phyloP scores from a whole-genome alignment of 495 filamentous ascomycete species.

The Clavariopsis aquatica region DNA sequence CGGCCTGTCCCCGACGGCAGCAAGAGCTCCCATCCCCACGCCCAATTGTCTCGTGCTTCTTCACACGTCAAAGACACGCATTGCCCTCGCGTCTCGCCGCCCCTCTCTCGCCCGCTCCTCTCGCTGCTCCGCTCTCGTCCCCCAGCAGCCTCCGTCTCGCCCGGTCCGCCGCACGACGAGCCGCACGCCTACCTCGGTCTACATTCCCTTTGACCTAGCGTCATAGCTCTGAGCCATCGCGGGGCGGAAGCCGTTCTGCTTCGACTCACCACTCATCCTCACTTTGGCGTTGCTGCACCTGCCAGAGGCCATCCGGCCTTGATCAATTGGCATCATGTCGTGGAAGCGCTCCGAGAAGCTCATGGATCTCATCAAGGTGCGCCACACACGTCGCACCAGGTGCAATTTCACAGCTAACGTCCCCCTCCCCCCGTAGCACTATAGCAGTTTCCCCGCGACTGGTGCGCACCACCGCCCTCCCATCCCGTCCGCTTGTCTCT shows the following conservation, averaged over 20 bases:
- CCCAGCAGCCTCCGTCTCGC: background rate
- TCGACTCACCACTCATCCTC: constrained; percentile 12
- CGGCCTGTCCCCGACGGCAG: background rate
- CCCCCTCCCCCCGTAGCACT: constrained; percentile 55
- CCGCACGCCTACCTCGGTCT: constrained; percentile 17
- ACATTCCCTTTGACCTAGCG: constrained; percentile 27
- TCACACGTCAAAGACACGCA: constrained; percentile 1
- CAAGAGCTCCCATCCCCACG: constrained; percentile 1
- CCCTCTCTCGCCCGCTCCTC: background rate
- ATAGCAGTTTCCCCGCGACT: constrained; percentile 94
- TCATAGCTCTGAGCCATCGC: constrained; percentile 28
- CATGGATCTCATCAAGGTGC: constrained; percentile 90
- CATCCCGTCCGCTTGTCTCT: constrained; percentile 15
- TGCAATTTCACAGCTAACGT: constrained; percentile 17
- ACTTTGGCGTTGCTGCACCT: constrained; percentile 27
- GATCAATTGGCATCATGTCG: constrained; percentile 42
- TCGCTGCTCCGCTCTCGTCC: background rate
- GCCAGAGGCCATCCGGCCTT: constrained; percentile 34
- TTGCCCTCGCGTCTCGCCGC: background rate
- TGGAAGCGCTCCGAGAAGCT: constrained; percentile 87
- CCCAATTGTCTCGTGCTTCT: constrained; percentile 4
- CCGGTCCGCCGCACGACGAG: background rate
- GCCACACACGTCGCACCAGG: constrained; percentile 4
- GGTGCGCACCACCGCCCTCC: constrained; percentile 56
- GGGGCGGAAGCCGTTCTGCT: constrained; percentile 30